Evolutionary conservation across 2,329 filamentous ascomycete species (phyloP).

Genomic region (Fusarium sambucinum): DNA sequence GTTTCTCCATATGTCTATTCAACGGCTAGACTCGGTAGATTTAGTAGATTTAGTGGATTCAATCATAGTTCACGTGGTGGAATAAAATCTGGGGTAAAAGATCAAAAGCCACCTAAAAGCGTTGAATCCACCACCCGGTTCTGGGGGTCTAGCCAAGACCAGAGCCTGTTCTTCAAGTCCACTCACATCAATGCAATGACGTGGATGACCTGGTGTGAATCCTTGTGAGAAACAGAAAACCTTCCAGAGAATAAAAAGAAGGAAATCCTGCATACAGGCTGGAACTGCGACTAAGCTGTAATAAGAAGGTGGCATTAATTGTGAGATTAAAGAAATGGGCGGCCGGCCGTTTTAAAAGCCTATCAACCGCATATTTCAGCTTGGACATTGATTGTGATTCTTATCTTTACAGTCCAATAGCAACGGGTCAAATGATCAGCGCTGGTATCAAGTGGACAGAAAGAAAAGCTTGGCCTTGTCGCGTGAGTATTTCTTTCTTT

Average conservation of each 20-base stretch:
- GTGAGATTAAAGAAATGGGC: not conserved
- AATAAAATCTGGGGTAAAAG: slow-evolving; percentile 6
- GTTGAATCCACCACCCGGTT: not conserved
- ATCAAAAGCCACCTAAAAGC: not conserved
- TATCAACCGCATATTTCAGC: not conserved
- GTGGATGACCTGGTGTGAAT: not conserved
- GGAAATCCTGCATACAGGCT: not conserved
- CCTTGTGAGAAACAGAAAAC: not conserved
- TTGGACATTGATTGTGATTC: slow-evolving; percentile 1
- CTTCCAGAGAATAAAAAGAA: slow-evolving; percentile 12
- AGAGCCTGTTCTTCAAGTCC: not conserved
- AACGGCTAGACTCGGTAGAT: not conserved
- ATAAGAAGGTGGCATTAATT: slow-evolving; percentile 1
- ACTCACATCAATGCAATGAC: not conserved
- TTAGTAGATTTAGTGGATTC: not conserved
- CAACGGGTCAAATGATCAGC: slow-evolving; percentile 3
- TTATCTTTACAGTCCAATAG: not conserved
- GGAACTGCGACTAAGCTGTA: not conserved
- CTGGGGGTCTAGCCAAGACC: not conserved
- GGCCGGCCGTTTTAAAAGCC: not conserved
- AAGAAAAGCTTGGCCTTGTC: slow-evolving; percentile 8
- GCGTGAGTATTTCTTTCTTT: not conserved
- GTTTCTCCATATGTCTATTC: not conserved
- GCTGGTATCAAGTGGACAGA: not conserved
- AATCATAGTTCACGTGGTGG: not conserved